phyloP scores from a whole-genome alignment of 495 filamentous ascomycete species.

The Aspergillus nanangensis region DNA sequence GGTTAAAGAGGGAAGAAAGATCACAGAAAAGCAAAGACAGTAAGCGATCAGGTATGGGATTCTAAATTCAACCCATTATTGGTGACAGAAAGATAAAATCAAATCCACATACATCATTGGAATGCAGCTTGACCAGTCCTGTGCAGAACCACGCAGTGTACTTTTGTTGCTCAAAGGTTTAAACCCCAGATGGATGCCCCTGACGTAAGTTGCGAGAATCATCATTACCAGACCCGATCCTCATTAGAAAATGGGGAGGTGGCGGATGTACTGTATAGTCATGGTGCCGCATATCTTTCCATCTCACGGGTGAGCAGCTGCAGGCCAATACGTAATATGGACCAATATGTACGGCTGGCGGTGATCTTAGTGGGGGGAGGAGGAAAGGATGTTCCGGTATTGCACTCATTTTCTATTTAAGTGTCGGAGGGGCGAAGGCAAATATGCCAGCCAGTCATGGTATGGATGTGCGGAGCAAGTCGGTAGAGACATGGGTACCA shows the following conservation, averaged over 20 bases:
- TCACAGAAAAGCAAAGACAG: too few species aligned
- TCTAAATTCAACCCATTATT: too few species aligned
- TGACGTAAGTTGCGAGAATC: neutral
- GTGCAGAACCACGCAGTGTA: constrained; percentile 1
- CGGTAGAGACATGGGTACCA: too few species aligned
- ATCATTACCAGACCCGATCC: neutral
- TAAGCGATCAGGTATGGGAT: too few species aligned
- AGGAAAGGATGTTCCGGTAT: constrained; percentile 1
- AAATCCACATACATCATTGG: too few species aligned
- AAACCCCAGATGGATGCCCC: neutral
- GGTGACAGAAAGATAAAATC: too few species aligned
- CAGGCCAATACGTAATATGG: constrained; percentile 5
- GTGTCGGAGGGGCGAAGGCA: neutral
- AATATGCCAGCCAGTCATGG: neutral
- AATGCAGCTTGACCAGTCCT: too few species aligned
- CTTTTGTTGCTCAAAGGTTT: neutral
- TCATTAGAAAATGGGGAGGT: too few species aligned
- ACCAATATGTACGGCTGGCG: constrained; percentile 1
- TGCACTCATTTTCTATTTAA: constrained; percentile 1
- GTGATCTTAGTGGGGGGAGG: constrained; percentile 4
- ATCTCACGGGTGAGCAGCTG: neutral
- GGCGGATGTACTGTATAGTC: too few species aligned
- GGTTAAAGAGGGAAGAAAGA: too few species aligned
- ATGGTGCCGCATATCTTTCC: constrained; percentile 1
- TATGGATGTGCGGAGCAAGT: constrained; percentile 5